Percentiles rank a stretch among this genome's conserved stretches.
phyloP scores from a whole-genome alignment of 495 filamentous ascomycete species.

The Penicillium manginii region DNA sequence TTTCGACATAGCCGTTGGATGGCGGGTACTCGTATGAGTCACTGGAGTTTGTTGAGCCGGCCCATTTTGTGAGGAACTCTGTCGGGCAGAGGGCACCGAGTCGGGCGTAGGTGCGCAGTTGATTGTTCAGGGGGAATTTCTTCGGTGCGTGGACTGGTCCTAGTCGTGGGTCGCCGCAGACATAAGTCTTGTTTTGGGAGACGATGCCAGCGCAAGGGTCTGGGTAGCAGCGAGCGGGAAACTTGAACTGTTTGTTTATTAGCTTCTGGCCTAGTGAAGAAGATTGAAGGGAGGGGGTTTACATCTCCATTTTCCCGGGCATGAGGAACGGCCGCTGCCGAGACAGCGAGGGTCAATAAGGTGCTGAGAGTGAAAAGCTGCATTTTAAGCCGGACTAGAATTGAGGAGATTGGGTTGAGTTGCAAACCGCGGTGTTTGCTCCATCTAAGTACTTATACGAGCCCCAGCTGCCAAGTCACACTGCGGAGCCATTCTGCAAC shows the following conservation, averaged over 20 bases:
- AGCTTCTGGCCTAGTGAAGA: not conserved
- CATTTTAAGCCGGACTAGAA: not conserved
- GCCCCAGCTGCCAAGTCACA: too few species aligned
- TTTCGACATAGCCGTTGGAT: conserved; percentile 45
- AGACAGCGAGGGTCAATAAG: not conserved
- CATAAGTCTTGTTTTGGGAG: conserved; percentile 37
- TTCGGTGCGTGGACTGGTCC: conserved; percentile 49
- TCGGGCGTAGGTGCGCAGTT: conserved; percentile 46
- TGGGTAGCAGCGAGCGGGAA: conserved; percentile 23
- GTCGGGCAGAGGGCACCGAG: conserved; percentile 53
- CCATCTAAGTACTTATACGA: too few species aligned
- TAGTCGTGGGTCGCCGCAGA: conserved; percentile 57
- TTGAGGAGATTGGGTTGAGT: too few species aligned
- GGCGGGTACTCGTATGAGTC: conserved; percentile 38
- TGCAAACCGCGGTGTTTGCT: too few species aligned
- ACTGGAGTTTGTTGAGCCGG: conserved; percentile 29
- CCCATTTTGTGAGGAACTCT: conserved; percentile 51
- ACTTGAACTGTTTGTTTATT: conserved; percentile 7
- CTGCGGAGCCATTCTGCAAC: too few species aligned
- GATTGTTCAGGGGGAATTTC: conserved; percentile 40
- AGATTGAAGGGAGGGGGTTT: not conserved
- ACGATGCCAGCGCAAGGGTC: conserved; percentile 46
- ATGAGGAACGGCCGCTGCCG: not conserved
- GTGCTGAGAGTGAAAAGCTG: not conserved
- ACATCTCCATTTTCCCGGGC: not conserved